Conservation (phyloP, 352 stramenopile genomes). For the Globisporangium cederbergense region DNA sequence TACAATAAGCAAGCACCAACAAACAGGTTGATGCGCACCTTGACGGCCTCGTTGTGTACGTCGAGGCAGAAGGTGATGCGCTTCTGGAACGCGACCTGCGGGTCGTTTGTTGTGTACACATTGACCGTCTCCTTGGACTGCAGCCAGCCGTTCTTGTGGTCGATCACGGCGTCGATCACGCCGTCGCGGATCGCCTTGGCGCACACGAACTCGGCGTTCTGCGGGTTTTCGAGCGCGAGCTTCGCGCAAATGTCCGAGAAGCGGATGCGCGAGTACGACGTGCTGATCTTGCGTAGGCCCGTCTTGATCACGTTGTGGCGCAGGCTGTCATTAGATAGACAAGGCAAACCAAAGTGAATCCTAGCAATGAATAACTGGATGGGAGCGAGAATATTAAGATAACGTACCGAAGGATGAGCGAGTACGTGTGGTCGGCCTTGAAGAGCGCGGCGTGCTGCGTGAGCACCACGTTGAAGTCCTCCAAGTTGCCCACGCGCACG, state of each 20-base stretch:
- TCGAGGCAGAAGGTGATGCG: conserved; percentile 98
- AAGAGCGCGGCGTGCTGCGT: conserved; percentile 85
- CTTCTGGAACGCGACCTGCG: conserved; percentile 93
- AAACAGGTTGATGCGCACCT: conserved; percentile 29
- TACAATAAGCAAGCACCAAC: neutral
- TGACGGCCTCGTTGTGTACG: conserved; percentile 98
- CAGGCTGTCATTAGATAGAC: conserved; percentile 46
- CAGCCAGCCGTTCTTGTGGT: conserved; percentile 95
- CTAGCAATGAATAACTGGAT: neutral
- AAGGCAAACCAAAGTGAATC: conserved; percentile 1
- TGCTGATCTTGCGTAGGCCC: conserved; percentile 95
- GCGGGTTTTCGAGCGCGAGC: conserved; percentile 90
- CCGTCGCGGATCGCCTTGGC: conserved; percentile 98
- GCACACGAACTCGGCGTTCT: conserved; percentile 96
- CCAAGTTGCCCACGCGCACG: conserved; percentile 94
- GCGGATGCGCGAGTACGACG: conserved; percentile 91
- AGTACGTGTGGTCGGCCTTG: conserved; percentile 93
- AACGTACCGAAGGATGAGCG: conserved; percentile 91
- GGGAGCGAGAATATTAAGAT: neutral
- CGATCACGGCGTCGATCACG: conserved; percentile 97
- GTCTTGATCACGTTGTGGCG: conserved; percentile 99
- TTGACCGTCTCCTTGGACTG: conserved; percentile 87
- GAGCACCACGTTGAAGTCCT: conserved; percentile 93
- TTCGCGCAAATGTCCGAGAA: conserved; percentile 93
- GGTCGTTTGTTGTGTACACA: conserved; percentile 92